Evolutionary conservation across 2,329 filamentous ascomycete genomes (phyloP), one percentile per base, ranked within the genome.

Genomic region (Delphinella strobiligena): DNA sequence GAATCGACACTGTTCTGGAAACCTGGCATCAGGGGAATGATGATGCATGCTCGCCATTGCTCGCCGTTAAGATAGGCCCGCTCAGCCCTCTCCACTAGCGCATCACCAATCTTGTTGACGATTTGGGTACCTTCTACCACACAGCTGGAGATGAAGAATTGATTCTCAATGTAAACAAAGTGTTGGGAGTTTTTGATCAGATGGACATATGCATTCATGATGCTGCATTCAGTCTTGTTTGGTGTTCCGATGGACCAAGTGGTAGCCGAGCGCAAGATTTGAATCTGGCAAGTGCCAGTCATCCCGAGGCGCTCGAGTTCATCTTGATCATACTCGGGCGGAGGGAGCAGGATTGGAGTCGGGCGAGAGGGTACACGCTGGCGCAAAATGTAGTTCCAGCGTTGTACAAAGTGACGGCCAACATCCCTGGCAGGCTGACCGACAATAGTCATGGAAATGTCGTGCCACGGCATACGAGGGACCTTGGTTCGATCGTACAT

Each of bases 81-180:
- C 45, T 88, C 80, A 51, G 93, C 91, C 36, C 91, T 83, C 52
- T 94, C 83, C 7, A 96, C 89, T 22, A 98, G 69, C 3, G 91
- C 89, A 61, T 96, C 89, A 37, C 89, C 89, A 49, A 98, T 95
- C 48, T 80, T 78, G 60, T 98, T 98, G 58, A 86, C 75, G 47
- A 98, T 91, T 55, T 80, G 85, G 10, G 82, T 84, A 38, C 82
- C 83, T 51, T 94, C 78, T 4, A 88, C 87, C 53, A 91, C 82
- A 37, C 84, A 91, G 49, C 85, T 93, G 27, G 85, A 93, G 59
- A 98, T 83, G 66, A 93, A 98, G 63, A 96, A 98, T 55, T 98
- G 91, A 56, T 98, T 98, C 59, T 98, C 91, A 49, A 96, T 94
- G 61, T 98, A 96, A 37, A 96, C 85, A 53, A 95, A 94, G 59